A percentile compares a stretch with the other conserved stretches of the same genome.
Evolutionary conservation across 1,139 yeast genomes (phyloP).

Genomic region (Barnettozyma hawaiiensis): DNA sequence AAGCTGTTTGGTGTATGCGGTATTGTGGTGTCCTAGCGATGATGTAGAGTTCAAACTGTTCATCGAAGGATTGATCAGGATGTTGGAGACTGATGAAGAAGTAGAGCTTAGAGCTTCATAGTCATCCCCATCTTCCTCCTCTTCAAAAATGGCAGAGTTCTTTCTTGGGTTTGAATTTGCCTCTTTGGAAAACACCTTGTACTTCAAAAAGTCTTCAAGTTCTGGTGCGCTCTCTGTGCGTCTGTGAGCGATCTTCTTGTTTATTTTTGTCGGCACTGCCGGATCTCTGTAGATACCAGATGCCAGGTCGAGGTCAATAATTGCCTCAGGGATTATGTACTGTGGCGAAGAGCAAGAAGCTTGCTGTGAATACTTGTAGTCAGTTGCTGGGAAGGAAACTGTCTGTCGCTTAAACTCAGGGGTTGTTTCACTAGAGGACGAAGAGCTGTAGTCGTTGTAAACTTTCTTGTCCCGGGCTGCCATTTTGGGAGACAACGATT

Average conservation of each 20-base stretch:
- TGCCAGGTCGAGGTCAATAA: constrained; percentile 59
- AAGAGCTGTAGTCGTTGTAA: constrained; percentile 16
- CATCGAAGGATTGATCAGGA: constrained; percentile 18
- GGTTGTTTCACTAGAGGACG: constrained; percentile 24
- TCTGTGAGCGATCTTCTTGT: constrained; percentile 29
- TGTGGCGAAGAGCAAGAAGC: constrained; percentile 7
- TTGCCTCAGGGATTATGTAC: constrained; percentile 50
- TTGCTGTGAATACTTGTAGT: not conserved
- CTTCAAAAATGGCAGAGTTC: constrained; percentile 30
- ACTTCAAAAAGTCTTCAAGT: constrained; percentile 27
- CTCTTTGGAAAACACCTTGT: constrained; percentile 15
- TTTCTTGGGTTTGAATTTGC: constrained; percentile 13
- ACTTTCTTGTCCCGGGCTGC: constrained; percentile 1
- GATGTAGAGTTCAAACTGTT: constrained; percentile 16
- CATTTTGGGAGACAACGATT: constrained; percentile 7
- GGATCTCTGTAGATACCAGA: constrained; percentile 33
- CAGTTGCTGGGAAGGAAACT: not conserved
- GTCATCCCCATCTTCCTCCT: constrained; percentile 29
- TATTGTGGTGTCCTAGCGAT: constrained; percentile 9
- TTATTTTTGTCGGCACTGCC: constrained; percentile 12
- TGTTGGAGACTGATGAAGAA: constrained; percentile 18
- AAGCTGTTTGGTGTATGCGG: constrained; percentile 5
- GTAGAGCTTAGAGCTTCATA: constrained; percentile 17
- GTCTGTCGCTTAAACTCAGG: constrained; percentile 22
- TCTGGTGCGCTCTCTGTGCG: constrained; percentile 49